Percentiles rank a stretch among this genome's conserved stretches.
Evolutionary conservation across 371 early-diverging fungal species (phyloP).

Genomic region (Mortierella sp.): DNA sequence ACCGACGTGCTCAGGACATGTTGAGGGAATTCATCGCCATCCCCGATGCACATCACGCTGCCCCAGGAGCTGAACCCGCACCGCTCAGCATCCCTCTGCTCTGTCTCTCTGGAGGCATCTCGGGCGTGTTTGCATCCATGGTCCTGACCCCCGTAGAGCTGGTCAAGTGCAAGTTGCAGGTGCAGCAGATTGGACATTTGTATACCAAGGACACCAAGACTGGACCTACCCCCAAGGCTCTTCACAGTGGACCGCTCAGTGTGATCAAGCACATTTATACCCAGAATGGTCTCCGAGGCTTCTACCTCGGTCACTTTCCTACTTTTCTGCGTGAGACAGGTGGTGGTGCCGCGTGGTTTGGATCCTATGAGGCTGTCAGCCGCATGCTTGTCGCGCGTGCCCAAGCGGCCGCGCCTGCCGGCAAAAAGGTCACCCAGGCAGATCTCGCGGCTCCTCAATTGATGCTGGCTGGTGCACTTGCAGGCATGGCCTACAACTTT

Average conservation of each 20-base stretch:
- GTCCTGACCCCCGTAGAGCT: conserved; percentile 96
- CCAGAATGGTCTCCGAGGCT: conserved; percentile 81
- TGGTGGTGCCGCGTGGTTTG: conserved; percentile 98
- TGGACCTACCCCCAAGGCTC: conserved; percentile 31
- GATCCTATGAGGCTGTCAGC: conserved; percentile 89
- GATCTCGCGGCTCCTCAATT: conserved; percentile 76
- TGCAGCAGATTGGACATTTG: conserved; percentile 76
- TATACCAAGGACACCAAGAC: conserved; percentile 39
- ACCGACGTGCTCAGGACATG: conserved; percentile 83
- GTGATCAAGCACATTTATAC: conserved; percentile 78
- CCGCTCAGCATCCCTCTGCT: conserved; percentile 78
- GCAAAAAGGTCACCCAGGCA: conserved; percentile 62
- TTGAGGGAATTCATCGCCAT: conserved; percentile 64
- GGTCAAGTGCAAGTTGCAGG: conserved; percentile 96
- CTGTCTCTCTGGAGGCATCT: conserved; percentile 86
- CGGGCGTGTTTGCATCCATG: conserved; percentile 90
- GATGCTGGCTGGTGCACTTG: conserved; percentile 91
- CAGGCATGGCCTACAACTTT: conserved; percentile 94
- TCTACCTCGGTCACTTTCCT: conserved; percentile 92
- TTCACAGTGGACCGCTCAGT: conserved; percentile 78
- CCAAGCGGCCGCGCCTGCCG: conserved; percentile 38
- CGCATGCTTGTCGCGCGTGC: conserved; percentile 68
- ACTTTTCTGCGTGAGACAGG: conserved; percentile 91
- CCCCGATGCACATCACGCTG: conserved; percentile 18
- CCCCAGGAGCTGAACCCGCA: conserved; percentile 27